A percentile compares a stretch with the other conserved stretches of the same genome.
Conservation (phyloP, 495 filamentous ascomycete species). For the Penicillium angulare region DNA sequence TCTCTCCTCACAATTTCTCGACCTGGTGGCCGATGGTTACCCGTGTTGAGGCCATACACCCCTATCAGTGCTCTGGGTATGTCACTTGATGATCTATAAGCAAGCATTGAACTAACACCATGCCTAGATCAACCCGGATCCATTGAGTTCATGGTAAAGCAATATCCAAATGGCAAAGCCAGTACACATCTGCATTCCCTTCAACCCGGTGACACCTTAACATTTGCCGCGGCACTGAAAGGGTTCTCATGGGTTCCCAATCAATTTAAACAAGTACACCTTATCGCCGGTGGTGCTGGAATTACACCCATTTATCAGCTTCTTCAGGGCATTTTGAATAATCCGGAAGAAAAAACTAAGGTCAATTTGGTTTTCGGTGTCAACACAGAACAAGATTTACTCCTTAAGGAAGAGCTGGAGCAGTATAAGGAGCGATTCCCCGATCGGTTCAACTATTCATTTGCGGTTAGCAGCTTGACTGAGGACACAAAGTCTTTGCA, state of each 20-base stretch:
- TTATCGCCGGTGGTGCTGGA: slow-evolving; percentile 63
- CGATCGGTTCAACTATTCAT: slow-evolving; percentile 55
- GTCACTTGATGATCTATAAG: neutral
- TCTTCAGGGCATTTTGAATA: slow-evolving; percentile 56
- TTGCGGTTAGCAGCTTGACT: slow-evolving; percentile 53
- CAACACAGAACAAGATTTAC: slow-evolving; percentile 60
- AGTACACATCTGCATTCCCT: slow-evolving; percentile 61
- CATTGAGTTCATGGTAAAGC: slow-evolving; percentile 61
- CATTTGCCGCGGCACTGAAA: slow-evolving; percentile 49
- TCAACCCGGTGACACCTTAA: slow-evolving; percentile 56
- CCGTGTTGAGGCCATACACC: slow-evolving; percentile 58
- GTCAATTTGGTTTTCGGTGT: slow-evolving; percentile 65
- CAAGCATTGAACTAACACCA: neutral
- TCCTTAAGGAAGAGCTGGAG: slow-evolving; percentile 55
- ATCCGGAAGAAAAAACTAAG: slow-evolving; percentile 60
- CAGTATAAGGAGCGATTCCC: slow-evolving; percentile 53
- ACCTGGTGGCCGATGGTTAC: slow-evolving; percentile 51
- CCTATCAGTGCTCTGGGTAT: slow-evolving; percentile 55
- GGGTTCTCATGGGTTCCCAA: slow-evolving; percentile 57
- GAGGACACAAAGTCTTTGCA: slow-evolving; percentile 30
- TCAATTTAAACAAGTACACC: slow-evolving; percentile 50
- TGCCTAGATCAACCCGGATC: slow-evolving; percentile 49
- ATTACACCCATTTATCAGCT: slow-evolving; percentile 66
- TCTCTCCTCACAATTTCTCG: slow-evolving; percentile 55
- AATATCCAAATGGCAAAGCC: slow-evolving; percentile 61